Evolutionary conservation across 2,329 filamentous ascomycete genomes (phyloP).

Genomic region (Penicillium aurantiogriseum): DNA sequence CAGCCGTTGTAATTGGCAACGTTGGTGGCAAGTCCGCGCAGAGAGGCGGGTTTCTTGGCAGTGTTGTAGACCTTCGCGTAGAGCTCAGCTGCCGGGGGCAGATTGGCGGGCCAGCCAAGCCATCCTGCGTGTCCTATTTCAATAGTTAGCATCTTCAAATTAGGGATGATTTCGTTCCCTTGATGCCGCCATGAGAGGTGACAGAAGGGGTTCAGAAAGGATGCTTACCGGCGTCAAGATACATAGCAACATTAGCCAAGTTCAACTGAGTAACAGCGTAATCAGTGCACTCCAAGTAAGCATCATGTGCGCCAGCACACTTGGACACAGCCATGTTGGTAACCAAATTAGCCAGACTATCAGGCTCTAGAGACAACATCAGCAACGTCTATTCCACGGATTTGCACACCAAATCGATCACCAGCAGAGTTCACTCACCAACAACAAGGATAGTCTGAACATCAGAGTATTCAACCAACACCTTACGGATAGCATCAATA

Average conservation of each 20-base stretch:
- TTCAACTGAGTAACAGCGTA: constrained; percentile 59
- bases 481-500: constrained; percentile 54
- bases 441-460: constrained; percentile 52
- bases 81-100: constrained; percentile 50
- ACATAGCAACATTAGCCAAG: constrained; percentile 62
- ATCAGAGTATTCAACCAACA: constrained; percentile 56
- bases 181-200: not conserved
- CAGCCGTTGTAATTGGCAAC: constrained; percentile 61
- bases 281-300: constrained; percentile 56
- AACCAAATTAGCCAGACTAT: constrained; percentile 62
- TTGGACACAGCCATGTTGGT: constrained; percentile 58
- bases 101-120: constrained; percentile 63
- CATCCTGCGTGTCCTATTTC: constrained; percentile 57
- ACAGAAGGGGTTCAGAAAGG: not conserved
- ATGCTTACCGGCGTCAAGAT: constrained; percentile 56
- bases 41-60: constrained; percentile 47
- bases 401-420: not conserved
- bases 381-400: constrained; percentile 23
- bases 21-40: constrained; percentile 57
- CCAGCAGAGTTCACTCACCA: constrained; percentile 33
- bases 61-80: constrained; percentile 50
- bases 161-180: not conserved
- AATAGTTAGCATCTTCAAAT: not conserved
- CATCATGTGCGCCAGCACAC: constrained; percentile 54
- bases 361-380: constrained; percentile 53